These are phyloP conservation scores for rapeseed (Brassica napus) DNA, from an alignment of 345 rosid species.

Conservation along the genomic window Da-Ae NC_063452.1:41400501-41401000, in stretches of 20 bases:
- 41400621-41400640: slow-evolving; percentile 24
- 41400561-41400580: not conserved
- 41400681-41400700: slow-evolving; percentile 29
- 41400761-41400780: slow-evolving; percentile 31
- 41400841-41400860: slow-evolving; percentile 38
- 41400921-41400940: slow-evolving; percentile 19
- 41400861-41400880: slow-evolving; percentile 37
- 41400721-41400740: slow-evolving; percentile 39
- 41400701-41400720: slow-evolving; percentile 37
- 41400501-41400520: not conserved
- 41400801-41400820: slow-evolving; percentile 25
- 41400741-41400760: slow-evolving; percentile 33
- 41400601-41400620: slow-evolving; percentile 6
- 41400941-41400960: slow-evolving; percentile 42
- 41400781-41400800: slow-evolving; percentile 17
- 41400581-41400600: not conserved
- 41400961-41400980: slow-evolving; percentile 42
- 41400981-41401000: slow-evolving; percentile 38
- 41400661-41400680: slow-evolving; percentile 26
- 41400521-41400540: not conserved
- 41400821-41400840: slow-evolving; percentile 30
- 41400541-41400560: not conserved
- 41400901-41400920: slow-evolving; percentile 26
- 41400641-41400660: slow-evolving; percentile 31
- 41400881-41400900: slow-evolving; percentile 39